A percentile compares a stretch with the other conserved stretches of the same genome.
Conservation (phyloP, 495 filamentous ascomycete species). For the Neurospora sp. region DNA sequence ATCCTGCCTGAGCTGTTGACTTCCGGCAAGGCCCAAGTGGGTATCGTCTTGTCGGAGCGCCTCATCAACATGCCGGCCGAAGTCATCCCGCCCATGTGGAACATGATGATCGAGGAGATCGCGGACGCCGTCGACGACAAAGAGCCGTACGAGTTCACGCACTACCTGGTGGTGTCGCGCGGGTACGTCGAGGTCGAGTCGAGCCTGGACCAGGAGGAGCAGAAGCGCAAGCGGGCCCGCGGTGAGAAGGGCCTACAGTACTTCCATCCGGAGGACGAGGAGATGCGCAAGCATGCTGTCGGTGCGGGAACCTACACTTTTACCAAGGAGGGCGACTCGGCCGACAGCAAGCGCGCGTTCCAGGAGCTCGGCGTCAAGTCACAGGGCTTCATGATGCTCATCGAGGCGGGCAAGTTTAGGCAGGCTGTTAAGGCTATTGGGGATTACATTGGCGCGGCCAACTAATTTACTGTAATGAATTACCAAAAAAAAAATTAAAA, state of each 20-base stretch:
- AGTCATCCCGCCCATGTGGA: conserved; percentile 91
- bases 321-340: conserved; percentile 67
- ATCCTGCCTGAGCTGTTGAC: conserved; percentile 46
- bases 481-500: background rate
- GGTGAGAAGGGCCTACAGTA: conserved; percentile 52
- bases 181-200: conserved; percentile 83
- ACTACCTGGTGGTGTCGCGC: conserved; percentile 86
- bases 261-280: conserved; percentile 97
- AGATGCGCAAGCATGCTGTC: conserved; percentile 61
- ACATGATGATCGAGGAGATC: conserved; percentile 89
- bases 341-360: conserved; percentile 89
- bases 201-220: conserved; percentile 55
- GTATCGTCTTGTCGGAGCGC: conserved; percentile 80
- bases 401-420: conserved; percentile 60
- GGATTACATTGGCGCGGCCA: conserved; percentile 50
- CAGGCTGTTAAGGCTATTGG: conserved; percentile 57
- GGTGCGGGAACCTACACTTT: conserved; percentile 61
- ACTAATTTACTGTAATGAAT: background rate
- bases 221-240: conserved; percentile 71
- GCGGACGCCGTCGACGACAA: conserved; percentile 79
- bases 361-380: conserved; percentile 86
- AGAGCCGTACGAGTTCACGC: conserved; percentile 86
- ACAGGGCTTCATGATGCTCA: conserved; percentile 66
- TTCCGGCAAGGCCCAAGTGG: conserved; percentile 48
- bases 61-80: conserved; percentile 92